Base-by-base conservation (phyloP, 352 stramenopile genomes). In the Globisporangium heterothallicum region DNA sequence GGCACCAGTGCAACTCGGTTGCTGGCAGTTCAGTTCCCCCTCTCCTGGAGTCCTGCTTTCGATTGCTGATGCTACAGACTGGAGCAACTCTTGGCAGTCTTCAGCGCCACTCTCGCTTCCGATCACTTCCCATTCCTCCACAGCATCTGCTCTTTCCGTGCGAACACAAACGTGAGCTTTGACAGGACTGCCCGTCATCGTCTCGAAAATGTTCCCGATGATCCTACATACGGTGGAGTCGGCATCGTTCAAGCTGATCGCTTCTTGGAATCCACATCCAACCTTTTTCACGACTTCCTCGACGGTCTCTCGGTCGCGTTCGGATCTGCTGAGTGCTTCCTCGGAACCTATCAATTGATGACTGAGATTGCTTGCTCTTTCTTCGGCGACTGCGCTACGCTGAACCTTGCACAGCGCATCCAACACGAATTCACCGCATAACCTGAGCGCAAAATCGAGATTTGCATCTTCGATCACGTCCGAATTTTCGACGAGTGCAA, bases 151-250 rank as follows among this genome's bases (percentile, higher is more conserved):
- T 4, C 4, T 10, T 4, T 26, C 6, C 0, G 13, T 6, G 16
- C 47, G 22, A 35, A 26, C 27, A 9, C 22, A 53, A 22, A 53
- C 5, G 22, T 35, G 22, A 27, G n/a, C 32, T 22, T 44, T 16
- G 2, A 51, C 42, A 51, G 42, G 18, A 38, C 6, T 26, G 14
- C 24, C 24, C 13, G 7, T 9, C 32, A 58, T n/a, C 6, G 16
- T 50, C 12, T 27, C 24, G 22, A 53, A 42, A 34, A 53, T 7
- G 6, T 30, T 53, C 16, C 14, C 47, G n/a, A 53, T 16, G 7
- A 44, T 7, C 1, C 25, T 36, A 14, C 16, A 24, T n/a, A 44
- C 0, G 1, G 4, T 42, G 14, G 22, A 14, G 2, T 21, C 21
- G 12, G 10, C 19, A 18, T 8, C 29, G n/a, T 26, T 36, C 21